These are phyloP conservation scores for Daldinia childiae DNA, from an alignment of 495 filamentous ascomycete species.

Conservation along the genomic window DNA sequence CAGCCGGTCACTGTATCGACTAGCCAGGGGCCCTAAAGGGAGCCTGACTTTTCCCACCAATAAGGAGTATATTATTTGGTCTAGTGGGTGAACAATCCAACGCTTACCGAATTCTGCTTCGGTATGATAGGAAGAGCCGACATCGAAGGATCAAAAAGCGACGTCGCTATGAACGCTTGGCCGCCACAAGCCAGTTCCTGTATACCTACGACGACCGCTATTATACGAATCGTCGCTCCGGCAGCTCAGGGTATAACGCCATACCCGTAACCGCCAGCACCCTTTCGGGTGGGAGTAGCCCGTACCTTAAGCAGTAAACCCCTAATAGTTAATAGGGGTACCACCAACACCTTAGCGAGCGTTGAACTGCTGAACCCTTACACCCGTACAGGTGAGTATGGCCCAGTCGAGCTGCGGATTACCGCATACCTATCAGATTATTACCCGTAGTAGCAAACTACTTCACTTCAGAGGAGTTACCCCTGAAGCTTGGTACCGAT, in stretches of 20 bases:
- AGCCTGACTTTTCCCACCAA: constrained; percentile 5
- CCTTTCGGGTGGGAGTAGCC: constrained; percentile 47
- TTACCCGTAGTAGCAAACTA: constrained; percentile 5
- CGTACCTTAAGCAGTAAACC: constrained; percentile 42
- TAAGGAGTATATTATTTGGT: not conserved
- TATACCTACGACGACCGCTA: constrained; percentile 3
- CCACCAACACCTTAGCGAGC: not conserved
- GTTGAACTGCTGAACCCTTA: not conserved
- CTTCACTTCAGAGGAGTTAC: constrained; percentile 32
- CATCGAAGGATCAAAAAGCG: constrained; percentile 15
- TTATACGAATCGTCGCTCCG: not conserved
- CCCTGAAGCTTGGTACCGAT: not conserved
- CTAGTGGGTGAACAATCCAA: constrained; percentile 15
- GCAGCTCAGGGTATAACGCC: not conserved
- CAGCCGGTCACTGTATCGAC: not conserved
- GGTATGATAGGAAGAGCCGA: constrained; percentile 13
- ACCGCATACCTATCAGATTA: not conserved
- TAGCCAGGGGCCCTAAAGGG: not conserved
- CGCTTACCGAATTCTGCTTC: constrained; percentile 15
- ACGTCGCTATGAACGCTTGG: constrained; percentile 15
- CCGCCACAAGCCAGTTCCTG: constrained; percentile 15
- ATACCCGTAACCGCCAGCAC: constrained; percentile 7
- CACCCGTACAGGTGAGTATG: constrained; percentile 3
- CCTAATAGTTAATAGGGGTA: constrained; percentile 49
- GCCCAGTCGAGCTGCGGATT: constrained; percentile 19